Conservation (phyloP, 345 rosid genomes). For the Gossypium raimondii region DNA sequence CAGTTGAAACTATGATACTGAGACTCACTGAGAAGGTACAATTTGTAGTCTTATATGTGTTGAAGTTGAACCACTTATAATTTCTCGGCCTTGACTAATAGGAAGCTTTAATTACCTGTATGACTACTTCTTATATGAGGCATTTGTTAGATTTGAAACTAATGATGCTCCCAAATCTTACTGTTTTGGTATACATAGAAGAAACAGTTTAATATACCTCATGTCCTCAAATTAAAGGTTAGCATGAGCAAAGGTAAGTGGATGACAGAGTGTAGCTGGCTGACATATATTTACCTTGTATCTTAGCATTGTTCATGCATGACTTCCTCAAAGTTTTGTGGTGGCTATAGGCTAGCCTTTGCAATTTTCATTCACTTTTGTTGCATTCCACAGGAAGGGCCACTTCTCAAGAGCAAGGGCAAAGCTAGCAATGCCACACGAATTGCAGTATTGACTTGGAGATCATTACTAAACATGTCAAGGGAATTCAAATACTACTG, state of each 20-base stretch:
- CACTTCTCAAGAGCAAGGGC: constrained; percentile 84
- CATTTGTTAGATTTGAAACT: background rate
- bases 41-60: constrained; percentile 7
- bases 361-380: constrained; percentile 3
- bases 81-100: background rate
- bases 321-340: background rate
- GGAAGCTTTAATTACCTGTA: background rate
- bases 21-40: constrained; percentile 78
- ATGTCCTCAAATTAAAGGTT: background rate
- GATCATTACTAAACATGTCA: constrained; percentile 89
- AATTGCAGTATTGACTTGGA: constrained; percentile 92
- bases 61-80: background rate
- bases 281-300: background rate
- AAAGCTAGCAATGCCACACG: constrained; percentile 67
- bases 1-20: constrained; percentile 71
- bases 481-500: constrained; percentile 98
- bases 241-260: background rate
- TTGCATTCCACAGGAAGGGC: constrained; percentile 64
- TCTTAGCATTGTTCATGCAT: background rate
- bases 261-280: background rate
- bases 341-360: background rate
- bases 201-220: background rate
- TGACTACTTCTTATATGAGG: background rate
- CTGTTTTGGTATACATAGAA: background rate
- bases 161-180: background rate